Conservation (phyloP, 202 grass and related monocot species). For the Tripidium arundinaceum region DNA sequence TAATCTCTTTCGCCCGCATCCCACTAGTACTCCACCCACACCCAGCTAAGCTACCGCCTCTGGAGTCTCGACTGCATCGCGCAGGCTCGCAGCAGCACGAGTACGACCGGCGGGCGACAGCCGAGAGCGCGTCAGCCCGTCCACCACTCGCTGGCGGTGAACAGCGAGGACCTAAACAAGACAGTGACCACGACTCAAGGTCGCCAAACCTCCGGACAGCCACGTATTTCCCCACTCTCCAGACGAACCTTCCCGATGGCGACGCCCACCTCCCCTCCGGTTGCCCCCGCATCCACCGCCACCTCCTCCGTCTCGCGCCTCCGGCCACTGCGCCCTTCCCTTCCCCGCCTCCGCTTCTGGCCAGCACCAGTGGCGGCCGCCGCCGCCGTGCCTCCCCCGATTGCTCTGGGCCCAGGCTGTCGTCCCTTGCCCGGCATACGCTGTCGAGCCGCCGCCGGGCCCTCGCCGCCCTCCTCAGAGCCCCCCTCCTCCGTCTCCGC, state of each 20-base stretch:
- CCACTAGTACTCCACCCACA: no score
- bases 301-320: background rate
- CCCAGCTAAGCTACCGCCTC: no score
- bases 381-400: background rate
- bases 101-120: no score
- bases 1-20: no score
- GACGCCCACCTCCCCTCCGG: slow-evolving; percentile 16
- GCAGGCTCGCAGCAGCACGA: no score
- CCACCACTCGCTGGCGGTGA: background rate
- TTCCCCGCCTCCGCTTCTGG: slow-evolving; percentile 7
- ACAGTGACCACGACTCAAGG: background rate
- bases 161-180: background rate
- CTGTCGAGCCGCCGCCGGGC: slow-evolving; percentile 30
- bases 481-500: slow-evolving; percentile 32
- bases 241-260: slow-evolving; percentile 16
- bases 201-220: background rate
- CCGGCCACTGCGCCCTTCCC: background rate
- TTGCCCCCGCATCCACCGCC: background rate
- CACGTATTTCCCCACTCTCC: background rate
- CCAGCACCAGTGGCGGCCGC: background rate
- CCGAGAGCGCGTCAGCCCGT: no score
- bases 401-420: background rate
- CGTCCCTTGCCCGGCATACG: slow-evolving; percentile 19
- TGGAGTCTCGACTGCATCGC: no score
- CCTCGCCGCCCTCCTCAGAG: slow-evolving; percentile 41